phyloP scores from a whole-genome alignment of 1,284 basidiomycete species.

The Pseudozyma sp. region DNA sequence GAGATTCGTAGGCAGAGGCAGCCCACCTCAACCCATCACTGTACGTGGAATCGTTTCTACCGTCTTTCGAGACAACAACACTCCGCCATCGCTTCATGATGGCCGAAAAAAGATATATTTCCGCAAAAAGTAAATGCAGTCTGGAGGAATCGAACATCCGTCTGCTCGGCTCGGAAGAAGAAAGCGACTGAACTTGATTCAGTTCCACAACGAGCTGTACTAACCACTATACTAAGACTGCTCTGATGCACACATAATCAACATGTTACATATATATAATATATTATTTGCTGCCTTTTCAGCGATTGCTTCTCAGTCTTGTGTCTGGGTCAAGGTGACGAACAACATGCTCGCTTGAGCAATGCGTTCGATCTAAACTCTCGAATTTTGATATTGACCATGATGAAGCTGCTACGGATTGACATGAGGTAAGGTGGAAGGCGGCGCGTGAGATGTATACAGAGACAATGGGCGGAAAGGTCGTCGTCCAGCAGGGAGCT shows the following conservation, averaged over 20 bases:
- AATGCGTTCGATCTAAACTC: neutral
- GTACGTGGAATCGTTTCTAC: too few relatives aligned
- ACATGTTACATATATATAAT: neutral
- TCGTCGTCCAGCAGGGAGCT: constrained; percentile 5
- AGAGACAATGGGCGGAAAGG: constrained; percentile 30
- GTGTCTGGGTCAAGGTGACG: too few relatives aligned
- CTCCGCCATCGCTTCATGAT: too few relatives aligned
- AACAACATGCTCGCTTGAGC: neutral
- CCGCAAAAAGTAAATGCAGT: constrained; percentile 9
- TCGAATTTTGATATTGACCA: neutral
- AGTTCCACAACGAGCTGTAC: constrained; percentile 37
- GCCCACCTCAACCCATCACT: too few relatives aligned
- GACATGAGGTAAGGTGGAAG: constrained; percentile 2
- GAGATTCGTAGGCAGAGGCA: too few relatives aligned
- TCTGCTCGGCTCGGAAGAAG: constrained; percentile 26
- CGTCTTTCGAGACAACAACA: too few relatives aligned
- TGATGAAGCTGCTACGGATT: constrained; percentile 2
- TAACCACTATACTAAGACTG: constrained; percentile 37
- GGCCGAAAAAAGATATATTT: too few relatives aligned
- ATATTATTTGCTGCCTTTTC: too few relatives aligned
- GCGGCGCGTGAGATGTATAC: constrained; percentile 26
- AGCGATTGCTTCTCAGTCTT: neutral
- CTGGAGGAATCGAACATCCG: constrained; percentile 49
- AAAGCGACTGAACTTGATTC: neutral
- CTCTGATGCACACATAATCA: neutral